Conservation (phyloP, 805 yeast species). For the Sporopachydermia lactativora region DNA sequence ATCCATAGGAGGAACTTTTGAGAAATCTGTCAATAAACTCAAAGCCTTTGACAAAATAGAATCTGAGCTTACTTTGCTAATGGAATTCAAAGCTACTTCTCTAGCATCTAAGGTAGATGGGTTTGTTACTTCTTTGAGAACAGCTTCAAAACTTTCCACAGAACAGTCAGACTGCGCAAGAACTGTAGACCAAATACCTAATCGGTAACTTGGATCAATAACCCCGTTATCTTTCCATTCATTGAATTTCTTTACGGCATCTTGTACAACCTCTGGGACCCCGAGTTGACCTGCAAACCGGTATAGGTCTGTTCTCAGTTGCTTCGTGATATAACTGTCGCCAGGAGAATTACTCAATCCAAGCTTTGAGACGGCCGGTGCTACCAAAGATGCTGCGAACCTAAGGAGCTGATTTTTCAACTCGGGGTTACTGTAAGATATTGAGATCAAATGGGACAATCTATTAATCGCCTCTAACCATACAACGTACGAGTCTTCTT, state of each 20-base stretch:
- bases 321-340: constrained; percentile 46
- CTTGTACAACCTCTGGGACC: constrained; percentile 30
- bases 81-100: constrained; percentile 41
- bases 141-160: constrained; percentile 23
- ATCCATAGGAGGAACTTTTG: constrained; percentile 34
- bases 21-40: constrained; percentile 17
- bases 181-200: constrained; percentile 28
- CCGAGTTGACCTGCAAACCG: constrained; percentile 42
- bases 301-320: constrained; percentile 48
- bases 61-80: constrained; percentile 31
- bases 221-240: constrained; percentile 26
- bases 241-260: constrained; percentile 24
- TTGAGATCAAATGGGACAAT: constrained; percentile 20
- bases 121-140: constrained; percentile 30
- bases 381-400: constrained; percentile 39
- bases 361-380: constrained; percentile 30
- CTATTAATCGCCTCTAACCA: constrained; percentile 40
- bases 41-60: constrained; percentile 26
- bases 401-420: constrained; percentile 33
- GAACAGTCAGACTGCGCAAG: constrained; percentile 27
- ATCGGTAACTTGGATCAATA: constrained; percentile 35
- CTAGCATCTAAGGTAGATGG: constrained; percentile 43
- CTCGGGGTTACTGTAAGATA: constrained; percentile 17
- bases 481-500: constrained; percentile 37
- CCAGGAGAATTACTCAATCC: constrained; percentile 50